Evolutionary conservation across 495 filamentous ascomycete genomes (phyloP), one percentile per base, ranked within the genome.

Genomic region (Podospora comata): DNA sequence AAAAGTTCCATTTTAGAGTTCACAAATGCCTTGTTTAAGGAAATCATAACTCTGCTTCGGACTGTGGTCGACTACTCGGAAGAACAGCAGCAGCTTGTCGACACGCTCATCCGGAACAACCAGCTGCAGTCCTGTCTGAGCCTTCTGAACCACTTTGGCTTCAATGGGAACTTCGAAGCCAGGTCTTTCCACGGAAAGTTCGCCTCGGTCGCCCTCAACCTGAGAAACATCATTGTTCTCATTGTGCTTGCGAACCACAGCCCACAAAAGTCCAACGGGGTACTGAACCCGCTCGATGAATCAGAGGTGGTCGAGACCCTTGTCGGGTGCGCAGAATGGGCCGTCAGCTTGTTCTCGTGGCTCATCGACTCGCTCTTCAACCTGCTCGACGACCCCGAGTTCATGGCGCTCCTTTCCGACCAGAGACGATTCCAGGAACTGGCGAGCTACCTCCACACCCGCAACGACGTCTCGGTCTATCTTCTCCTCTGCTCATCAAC

Each of bases 401-500:
- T 83, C 70, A 80, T 79, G 72, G 71, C 63, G 34, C 78, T 83
- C 11, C 73, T 86, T 30, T 69, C 72, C 18, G 77, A 75, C 11
- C 72, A 72, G 26, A 77, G 75, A n/a, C 76, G 89, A 80, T 70
- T 87, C 67, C 69, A 79, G 23, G 81, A 85, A 61, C 74, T 86
- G 67, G 75, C 80, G 30, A 65, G 48, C 15, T 81, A 84, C 61
- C 74, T 87, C 27, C 78, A 77, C 11, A 66, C 75, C 11, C 78
- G 79, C 30, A 81, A 82, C 57, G 79, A 85, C 39, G 77, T 92
- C 16, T 81, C 89, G 27, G 81, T 96, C 27, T 81, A 92, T 68
- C 80, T 93, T 60, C 79, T 93, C 60, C 85, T 94, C 26, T 89
- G 88, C 67, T 91, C 89, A 62, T 87, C 90, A 70, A 89, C 90